Base-by-base conservation (phyloP, 2,329 filamentous ascomycete species). In the Aspergillus fischeri region DNA sequence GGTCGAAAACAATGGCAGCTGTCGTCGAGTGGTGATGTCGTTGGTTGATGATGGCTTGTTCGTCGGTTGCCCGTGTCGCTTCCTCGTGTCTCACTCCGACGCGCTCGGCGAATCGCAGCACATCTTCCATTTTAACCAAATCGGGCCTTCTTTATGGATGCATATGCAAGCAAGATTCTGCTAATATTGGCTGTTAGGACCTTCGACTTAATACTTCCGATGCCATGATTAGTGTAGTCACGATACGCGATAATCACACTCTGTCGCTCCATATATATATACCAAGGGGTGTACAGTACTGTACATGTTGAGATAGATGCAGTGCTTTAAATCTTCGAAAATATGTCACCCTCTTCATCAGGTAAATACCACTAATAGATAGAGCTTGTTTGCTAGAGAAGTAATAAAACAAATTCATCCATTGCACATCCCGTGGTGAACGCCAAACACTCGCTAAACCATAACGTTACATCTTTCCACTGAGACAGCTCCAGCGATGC, bases 51-150 rank as follows among this genome's bases (percentile, higher is more conserved):
- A 41, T 53, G 25, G 47, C 32, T 58, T 47, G 45, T 25, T 54
- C 45, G 25, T 44, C 10, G 20, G 3, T 44, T 54, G 49, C 49
- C 47, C 44, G 44, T 47, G 44, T 47, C 44, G 20, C 20, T 47
- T 25, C 47, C 50, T 56, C 53, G 53, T 60, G 55, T 60, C 51
- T 53, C 54, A 55, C 60, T 52, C 56, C 52, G 53, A 59, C 53
- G 54, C 60, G 52, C 59, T 41, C 51, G 29, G 14, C 32, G 32
- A 38, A 38, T 38, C 32, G 32, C 32, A 38, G 32, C 32, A 17
- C 32, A 17, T 38, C 42, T 45, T 45, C 10, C 8, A 45, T 45
- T 45, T 45, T 45, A 45, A 45, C 42, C 42, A 20, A 21, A 21
- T 45, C 21, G 42, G 42, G 42, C 42, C 24, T 45, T 24, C 42